phyloP scores from a whole-genome alignment of 257 asterid genomes.

The Mentha longifolia region DNA sequence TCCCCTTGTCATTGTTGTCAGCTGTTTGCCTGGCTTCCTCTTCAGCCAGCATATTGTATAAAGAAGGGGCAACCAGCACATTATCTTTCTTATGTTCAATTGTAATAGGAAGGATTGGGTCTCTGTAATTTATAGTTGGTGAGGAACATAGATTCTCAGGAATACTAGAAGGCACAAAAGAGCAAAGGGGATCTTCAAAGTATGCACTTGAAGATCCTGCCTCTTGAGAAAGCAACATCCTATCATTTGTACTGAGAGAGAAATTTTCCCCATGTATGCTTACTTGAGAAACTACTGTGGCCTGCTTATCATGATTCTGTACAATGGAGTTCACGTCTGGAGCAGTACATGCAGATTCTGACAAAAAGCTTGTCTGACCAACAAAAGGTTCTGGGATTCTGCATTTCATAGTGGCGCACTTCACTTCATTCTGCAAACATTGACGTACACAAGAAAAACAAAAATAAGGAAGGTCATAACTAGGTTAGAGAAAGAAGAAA shows the following conservation, averaged over 20 bases:
- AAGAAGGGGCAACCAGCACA: constrained; percentile 35
- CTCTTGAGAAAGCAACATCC: constrained; percentile 60
- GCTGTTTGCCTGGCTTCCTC: constrained; percentile 40
- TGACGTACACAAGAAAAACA: constrained; percentile 31
- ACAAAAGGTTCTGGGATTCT: constrained; percentile 57
- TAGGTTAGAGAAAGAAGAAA: constrained; percentile 11
- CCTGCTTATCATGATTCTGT: constrained; percentile 48
- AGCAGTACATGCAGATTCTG: constrained; percentile 74
- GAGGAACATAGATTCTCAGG: constrained; percentile 50
- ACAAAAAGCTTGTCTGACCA: constrained; percentile 73
- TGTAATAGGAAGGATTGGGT: constrained; percentile 18
- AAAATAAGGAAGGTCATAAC: not conserved
- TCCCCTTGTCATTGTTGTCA: constrained; percentile 40
- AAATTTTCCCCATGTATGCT: constrained; percentile 55
- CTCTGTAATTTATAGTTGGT: constrained; percentile 43
- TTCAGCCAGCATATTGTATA: constrained; percentile 36
- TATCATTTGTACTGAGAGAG: constrained; percentile 36
- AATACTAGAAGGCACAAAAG: constrained; percentile 83
- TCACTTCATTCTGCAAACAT: constrained; percentile 51
- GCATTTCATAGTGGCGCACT: constrained; percentile 35
- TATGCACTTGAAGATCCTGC: constrained; percentile 52
- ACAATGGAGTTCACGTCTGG: constrained; percentile 64
- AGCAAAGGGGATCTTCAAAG: constrained; percentile 69
- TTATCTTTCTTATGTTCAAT: constrained; percentile 38
- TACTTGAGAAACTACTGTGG: constrained; percentile 53